phyloP scores from a whole-genome alignment of 306 rosid genomes.

The Dryas drummondii region DNA sequence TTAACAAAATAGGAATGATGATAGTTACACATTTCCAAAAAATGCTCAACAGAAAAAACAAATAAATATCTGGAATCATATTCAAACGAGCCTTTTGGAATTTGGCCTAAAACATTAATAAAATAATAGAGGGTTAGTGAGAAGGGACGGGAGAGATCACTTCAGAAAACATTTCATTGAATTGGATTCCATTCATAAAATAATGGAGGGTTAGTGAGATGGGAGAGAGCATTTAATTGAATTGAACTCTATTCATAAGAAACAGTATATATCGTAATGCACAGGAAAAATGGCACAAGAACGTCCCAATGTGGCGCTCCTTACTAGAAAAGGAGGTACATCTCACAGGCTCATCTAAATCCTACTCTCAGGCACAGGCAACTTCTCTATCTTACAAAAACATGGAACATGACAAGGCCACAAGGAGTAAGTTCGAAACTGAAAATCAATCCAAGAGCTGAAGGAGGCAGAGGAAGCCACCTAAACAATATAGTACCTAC shows the following conservation, averaged over 20 bases:
- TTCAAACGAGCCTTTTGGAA: too few relatives aligned
- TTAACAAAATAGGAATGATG: too few relatives aligned
- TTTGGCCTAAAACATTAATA: too few relatives aligned
- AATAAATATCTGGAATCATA: too few relatives aligned
- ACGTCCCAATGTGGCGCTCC: conserved; percentile 25
- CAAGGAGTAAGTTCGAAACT: neutral
- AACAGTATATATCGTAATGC: conserved; percentile 47
- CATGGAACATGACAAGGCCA: conserved; percentile 20
- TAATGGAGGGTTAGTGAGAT: neutral
- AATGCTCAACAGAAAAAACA: too few relatives aligned
- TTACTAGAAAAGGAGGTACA: conserved; percentile 24
- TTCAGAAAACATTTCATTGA: neutral
- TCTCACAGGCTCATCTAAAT: conserved; percentile 46
- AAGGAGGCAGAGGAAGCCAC: conserved; percentile 30
- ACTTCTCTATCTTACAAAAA: conserved; percentile 59
- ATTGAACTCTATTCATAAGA: conserved; percentile 37
- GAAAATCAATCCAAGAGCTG: conserved; percentile 20
- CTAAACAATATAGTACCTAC: conserved; percentile 4
- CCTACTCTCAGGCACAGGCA: conserved; percentile 40
- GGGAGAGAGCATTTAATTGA: conserved; percentile 24
- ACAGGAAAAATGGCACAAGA: conserved; percentile 40
- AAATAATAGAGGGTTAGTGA: neutral
- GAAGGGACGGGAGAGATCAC: neutral
- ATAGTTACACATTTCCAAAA: too few relatives aligned
- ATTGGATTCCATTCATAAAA: neutral